Evolutionary conservation across 148 eudicot species (phyloP).

Genomic region (Agrostemma githago): DNA sequence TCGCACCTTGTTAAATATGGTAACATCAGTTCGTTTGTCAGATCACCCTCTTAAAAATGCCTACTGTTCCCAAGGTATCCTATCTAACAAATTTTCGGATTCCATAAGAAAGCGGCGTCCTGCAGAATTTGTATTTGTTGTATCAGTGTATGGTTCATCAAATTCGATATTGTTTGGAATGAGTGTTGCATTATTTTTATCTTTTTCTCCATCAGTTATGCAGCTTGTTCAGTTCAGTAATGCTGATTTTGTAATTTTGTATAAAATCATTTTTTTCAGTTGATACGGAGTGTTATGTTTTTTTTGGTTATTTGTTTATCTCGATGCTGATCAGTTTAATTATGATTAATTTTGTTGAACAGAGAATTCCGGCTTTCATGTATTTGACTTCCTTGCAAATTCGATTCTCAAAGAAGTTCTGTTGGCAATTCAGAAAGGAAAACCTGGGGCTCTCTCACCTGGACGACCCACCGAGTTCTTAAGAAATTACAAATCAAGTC

Average conservation of each 20-base stretch:
- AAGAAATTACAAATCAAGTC: conserved; percentile 82
- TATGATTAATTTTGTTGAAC: conserved; percentile 32
- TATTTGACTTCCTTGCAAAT: conserved; percentile 90
- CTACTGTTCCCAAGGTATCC: not conserved
- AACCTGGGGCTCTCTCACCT: conserved; percentile 95
- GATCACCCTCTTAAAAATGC: not conserved
- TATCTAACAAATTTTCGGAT: not conserved
- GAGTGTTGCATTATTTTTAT: not conserved
- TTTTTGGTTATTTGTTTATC: not conserved
- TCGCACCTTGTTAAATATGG: not conserved
- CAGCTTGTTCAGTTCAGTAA: not conserved
- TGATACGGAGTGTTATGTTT: not conserved
- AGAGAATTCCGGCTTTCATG: conserved; percentile 98
- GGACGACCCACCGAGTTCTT: conserved; percentile 93
- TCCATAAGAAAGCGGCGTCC: not conserved
- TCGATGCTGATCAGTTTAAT: conserved; percentile 12
- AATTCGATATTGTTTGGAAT: not conserved
- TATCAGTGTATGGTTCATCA: not conserved
- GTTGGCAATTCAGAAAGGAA: conserved; percentile 77
- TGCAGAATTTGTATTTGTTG: not conserved
- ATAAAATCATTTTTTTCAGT: not conserved
- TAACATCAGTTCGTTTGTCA: not conserved
- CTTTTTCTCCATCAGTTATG: not conserved
- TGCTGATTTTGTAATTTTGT: not conserved
- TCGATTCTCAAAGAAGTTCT: conserved; percentile 89